Evolutionary conservation across 257 asterid genomes (phyloP), one percentile per base, ranked within the genome.

Genomic region (Gentiana macrophylla): DNA sequence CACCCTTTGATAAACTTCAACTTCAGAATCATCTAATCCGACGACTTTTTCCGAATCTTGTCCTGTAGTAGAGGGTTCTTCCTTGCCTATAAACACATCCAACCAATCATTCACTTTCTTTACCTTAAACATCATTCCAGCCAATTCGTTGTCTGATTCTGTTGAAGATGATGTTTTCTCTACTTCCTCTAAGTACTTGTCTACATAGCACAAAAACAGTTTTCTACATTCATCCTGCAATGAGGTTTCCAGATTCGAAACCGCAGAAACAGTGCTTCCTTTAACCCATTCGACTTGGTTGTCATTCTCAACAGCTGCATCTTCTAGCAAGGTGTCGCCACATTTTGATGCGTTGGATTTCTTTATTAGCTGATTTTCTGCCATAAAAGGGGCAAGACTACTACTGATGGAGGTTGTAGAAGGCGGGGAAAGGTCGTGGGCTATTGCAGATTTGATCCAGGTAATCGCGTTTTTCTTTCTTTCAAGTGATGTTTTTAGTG

Each of bases 381-480:
- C 9, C 15, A 64, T 53, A 6, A 13, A 32, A 32, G 61, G 49
- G 65, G 57, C 53, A 15, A 67, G 47, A 32, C 57, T 37, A 24
- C 69, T 67, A 56, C 53, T 49, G 35, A 54, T 62, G 12, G 67
- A 35, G 49, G 59, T 52, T 9, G 12, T 5, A 12, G 72, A 38
- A 63, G 56, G 49, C 0, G 77, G 71, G 15, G 91, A 77, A 58
- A 86, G 94, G 66, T 84, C 95, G 33, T 68, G 67, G 33, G 84
- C 81, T 7, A 81, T 57, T 1, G 92, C 92, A 7, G 91, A 75
- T 79, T 69, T 86, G 36, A 86, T 67, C 92, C 94, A 84, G 24
- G 76, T 35, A 2, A 63, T 49, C 2, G 92, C 94, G 0, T 76
- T 78, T 63, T 74, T 81, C 70, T 74, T 81, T 56, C 94, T 67